Base-by-base conservation (phyloP, 1,139 yeast species). In the Suhomyces bribrorum region DNA sequence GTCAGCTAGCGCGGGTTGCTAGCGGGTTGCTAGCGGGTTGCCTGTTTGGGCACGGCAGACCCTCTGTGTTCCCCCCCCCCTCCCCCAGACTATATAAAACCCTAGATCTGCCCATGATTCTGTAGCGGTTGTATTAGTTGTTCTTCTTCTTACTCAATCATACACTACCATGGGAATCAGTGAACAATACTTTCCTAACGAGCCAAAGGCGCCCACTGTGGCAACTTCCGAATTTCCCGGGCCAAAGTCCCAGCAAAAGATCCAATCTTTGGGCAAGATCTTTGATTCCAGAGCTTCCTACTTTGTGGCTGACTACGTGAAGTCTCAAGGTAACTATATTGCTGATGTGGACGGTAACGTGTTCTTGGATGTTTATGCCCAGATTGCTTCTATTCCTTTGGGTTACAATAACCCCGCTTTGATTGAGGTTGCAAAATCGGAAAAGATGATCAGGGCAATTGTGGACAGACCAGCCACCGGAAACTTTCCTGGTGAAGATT, bases 331-430 rank as follows among this genome's bases (percentile, higher is more conserved):
- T 49, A 84, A 84, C 72, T 84, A 83, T 63, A 70, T 84, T 40
- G 78, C 69, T 34, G 92, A 84, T 54, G 83, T 69, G 24, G 92
- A 84, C 52, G 90, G 89, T 12, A 84, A 84, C 66, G 54, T 63
- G 30, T 65, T 72, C 52, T 75, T 84, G 54, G 92, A 84, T 57
- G 83, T 80, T 28, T 84, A 83, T 61, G 83, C 86, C 26, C 92
- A 84, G 63, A 83, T 84, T 51, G 85, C 92, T 3, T 83, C 90
- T 5, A 82, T 83, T 49, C 82, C 88, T 13, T 74, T 84, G 48
- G 92, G 92, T 38, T 84, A 84, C 78, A 84, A 84, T 68, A 81
- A 84, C 68, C 90, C 90, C 7, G 81, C 74, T 14, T 70, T 84
- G 48, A 69, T 73, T 38, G 73, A 75, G 55, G 75, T 75, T 38